These are phyloP conservation scores for Amanita inopinata DNA, from an alignment of 768 basidiomycete species.

Conservation along the genomic window DNA sequence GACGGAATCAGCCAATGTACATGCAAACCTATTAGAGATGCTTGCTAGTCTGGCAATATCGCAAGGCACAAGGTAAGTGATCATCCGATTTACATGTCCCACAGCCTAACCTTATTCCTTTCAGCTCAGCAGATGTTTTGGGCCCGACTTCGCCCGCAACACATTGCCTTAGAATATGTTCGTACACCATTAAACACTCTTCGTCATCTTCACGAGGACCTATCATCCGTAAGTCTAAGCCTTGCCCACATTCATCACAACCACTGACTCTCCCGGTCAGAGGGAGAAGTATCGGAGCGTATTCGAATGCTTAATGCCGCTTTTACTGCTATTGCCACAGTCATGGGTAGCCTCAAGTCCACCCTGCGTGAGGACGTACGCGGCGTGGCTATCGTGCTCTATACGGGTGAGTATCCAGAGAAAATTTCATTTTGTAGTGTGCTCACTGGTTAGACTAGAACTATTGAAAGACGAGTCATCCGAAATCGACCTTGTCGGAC, in stretches of 20 bases:
- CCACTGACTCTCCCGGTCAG: conserved; percentile 20
- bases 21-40: conserved; percentile 64
- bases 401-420: conserved; percentile 43
- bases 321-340: conserved; percentile 49
- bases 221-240: conserved; percentile 35
- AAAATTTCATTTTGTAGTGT: neutral
- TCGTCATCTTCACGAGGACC: conserved; percentile 46
- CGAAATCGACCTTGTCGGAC: conserved; percentile 69
- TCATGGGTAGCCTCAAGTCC: conserved; percentile 48
- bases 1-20: conserved; percentile 68
- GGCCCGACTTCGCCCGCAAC: conserved; percentile 36
- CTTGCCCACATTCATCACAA: neutral
- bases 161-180: conserved; percentile 78
- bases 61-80: conserved; percentile 21
- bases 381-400: conserved; percentile 70
- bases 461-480: conserved; percentile 80
- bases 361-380: conserved; percentile 65
- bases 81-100: neutral
- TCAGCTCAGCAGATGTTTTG: conserved; percentile 25
- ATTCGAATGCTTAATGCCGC: conserved; percentile 54
- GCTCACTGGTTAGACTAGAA: conserved; percentile 30
- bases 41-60: conserved; percentile 47
- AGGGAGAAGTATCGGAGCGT: conserved; percentile 45
- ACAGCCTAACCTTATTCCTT: neutral
- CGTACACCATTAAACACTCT: conserved; percentile 67